Conservation (phyloP, 345 rosid species). For the Rhizophora mangle region DNA sequence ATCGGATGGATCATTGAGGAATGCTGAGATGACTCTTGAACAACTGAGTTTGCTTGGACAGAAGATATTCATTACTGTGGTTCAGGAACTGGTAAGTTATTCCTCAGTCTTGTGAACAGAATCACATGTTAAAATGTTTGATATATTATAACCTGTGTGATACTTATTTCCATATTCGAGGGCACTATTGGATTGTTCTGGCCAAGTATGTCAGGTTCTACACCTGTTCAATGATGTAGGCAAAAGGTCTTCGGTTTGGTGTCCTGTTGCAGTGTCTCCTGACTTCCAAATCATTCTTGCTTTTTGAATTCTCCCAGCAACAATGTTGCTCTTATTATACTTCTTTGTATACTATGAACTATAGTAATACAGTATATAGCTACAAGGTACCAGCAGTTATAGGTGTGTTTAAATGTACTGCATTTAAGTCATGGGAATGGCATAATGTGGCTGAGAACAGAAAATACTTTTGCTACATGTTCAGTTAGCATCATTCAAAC, state of each 20-base stretch:
- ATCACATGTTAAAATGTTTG: background rate
- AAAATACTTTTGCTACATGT: too few relatives aligned
- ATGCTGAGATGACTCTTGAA: constrained; percentile 94
- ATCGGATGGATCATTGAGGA: constrained; percentile 96
- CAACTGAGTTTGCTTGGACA: constrained; percentile 90
- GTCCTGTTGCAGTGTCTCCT: background rate
- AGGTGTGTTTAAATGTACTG: background rate
- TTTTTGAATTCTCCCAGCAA: background rate
- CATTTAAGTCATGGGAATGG: too few relatives aligned
- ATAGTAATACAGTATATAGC: background rate
- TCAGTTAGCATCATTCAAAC: background rate
- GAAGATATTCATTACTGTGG: constrained; percentile 72
- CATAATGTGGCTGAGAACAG: too few relatives aligned
- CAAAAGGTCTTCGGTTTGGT: background rate
- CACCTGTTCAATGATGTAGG: background rate
- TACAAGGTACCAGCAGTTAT: background rate
- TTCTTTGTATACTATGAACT: background rate
- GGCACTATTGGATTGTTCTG: background rate
- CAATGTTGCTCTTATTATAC: background rate
- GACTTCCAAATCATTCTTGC: background rate
- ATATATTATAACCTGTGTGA: background rate
- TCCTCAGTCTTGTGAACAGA: background rate
- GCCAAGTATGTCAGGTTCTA: background rate
- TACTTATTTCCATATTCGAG: background rate
- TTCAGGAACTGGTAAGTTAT: constrained; percentile 84